Evolutionary conservation across 768 basidiomycete species (phyloP).

Genomic region (Multifurca ochricompacta): DNA sequence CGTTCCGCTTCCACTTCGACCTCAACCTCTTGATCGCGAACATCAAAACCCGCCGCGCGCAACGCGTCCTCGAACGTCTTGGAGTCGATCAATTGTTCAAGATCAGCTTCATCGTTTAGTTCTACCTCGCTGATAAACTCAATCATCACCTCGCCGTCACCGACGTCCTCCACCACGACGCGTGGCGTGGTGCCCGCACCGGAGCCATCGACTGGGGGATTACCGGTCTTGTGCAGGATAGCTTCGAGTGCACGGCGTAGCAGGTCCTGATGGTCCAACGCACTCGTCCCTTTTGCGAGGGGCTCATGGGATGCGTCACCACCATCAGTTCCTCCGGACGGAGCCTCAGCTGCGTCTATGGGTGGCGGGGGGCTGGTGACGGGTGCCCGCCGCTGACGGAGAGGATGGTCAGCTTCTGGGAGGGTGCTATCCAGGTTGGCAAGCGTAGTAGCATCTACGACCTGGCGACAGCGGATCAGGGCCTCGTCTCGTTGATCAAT

Average conservation of each 20-base stretch:
- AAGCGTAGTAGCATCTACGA: slow-evolving; percentile 35
- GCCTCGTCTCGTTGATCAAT: slow-evolving; percentile 59
- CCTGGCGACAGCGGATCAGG: slow-evolving; percentile 71
- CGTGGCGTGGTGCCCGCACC: slow-evolving; percentile 1
- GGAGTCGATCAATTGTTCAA: slow-evolving; percentile 26
- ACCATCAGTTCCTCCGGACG: not conserved
- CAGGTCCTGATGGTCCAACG: not conserved
- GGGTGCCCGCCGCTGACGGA: slow-evolving; percentile 17
- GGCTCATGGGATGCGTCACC: not conserved
- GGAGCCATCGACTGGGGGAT: not conserved
- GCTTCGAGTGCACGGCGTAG: slow-evolving; percentile 20
- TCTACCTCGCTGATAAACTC: slow-evolving; percentile 20
- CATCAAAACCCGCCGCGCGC: slow-evolving; percentile 46
- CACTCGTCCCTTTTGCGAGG: not conserved
- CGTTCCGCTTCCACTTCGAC: slow-evolving; percentile 25
- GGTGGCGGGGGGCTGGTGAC: slow-evolving; percentile 4
- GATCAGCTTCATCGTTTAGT: slow-evolving; percentile 13
- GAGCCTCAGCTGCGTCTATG: slow-evolving; percentile 3
- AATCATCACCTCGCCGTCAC: slow-evolving; percentile 23
- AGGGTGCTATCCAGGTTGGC: slow-evolving; percentile 27
- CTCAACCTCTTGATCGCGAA: slow-evolving; percentile 30
- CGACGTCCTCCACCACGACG: slow-evolving; percentile 20
- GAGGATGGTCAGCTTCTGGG: slow-evolving; percentile 49
- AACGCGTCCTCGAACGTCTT: slow-evolving; percentile 38
- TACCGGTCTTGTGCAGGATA: slow-evolving; percentile 4